Evolutionary conservation across 108 stramenopile species (phyloP), one percentile per base, ranked within the genome.

Genomic region (Fragilaria crotonensis): DNA sequence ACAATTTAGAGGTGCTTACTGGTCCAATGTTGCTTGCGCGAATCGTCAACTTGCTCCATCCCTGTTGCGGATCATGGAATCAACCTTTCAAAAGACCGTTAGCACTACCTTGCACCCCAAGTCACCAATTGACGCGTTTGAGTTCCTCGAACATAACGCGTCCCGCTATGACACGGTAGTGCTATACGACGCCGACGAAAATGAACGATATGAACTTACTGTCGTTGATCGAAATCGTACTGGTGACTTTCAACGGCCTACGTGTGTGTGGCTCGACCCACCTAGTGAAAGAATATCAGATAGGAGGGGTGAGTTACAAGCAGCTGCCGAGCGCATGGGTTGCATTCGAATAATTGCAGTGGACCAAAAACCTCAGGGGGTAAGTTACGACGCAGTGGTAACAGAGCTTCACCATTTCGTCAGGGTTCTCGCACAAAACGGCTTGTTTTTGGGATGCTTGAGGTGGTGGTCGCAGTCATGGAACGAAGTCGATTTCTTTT

Each of bases 21-120:
- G 85, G 85, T 73, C 77, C 9, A 87, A 87, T 66, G 69, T 87
- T 3, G 85, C 82, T 2, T 87, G 85, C 64, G 85, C 77, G 0
- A 74, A 82, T 54, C 33, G 70, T 23, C 59, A 59, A 2, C 21
- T 60, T 5, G 79, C 48, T n/a, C 45, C 59, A 17, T 17, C 46
- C 2, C 51, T 87, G 0, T 72, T 71, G 7, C 51, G 49, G 25
- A 53, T 48, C 4, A 87, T 87, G 85, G 85, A 87, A 59, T 28
- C 33, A 4, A 32, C 63, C 27, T 85, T 85, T 41, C 36, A 11
- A 41, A 14, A 41, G 11, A 41, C 14, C 36, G 36, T 7, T 41
- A 41, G 11, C 36, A 41, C 14, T 41, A 41, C 36, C 7, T 41
- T 11, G 7, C 11, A 7, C 7, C 7, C 36, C 36, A 11, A 41